Conservation (phyloP, 1,284 basidiomycete genomes). For the Cystobasidium sp. region DNA sequence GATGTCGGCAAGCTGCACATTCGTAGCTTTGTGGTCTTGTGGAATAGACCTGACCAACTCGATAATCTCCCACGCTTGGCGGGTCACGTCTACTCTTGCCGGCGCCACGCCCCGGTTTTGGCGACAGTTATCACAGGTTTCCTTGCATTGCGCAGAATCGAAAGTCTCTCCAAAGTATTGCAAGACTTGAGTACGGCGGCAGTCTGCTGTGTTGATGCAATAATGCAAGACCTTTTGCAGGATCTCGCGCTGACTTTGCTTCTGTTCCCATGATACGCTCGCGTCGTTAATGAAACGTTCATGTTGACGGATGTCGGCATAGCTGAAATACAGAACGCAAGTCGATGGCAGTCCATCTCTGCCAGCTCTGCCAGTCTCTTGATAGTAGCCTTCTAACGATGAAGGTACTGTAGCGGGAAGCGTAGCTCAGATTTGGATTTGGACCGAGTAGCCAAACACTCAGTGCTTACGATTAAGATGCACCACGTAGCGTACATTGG, state of each 20-base stretch:
- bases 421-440: not conserved
- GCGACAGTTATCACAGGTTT: slow-evolving; percentile 74
- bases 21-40: slow-evolving; percentile 57
- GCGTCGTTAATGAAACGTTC: slow-evolving; percentile 64
- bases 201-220: slow-evolving; percentile 80
- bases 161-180: slow-evolving; percentile 72
- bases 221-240: slow-evolving; percentile 70
- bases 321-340: slow-evolving; percentile 70
- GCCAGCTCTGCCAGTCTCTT: slow-evolving; percentile 80
- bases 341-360: slow-evolving; percentile 71
- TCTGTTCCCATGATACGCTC: slow-evolving; percentile 60
- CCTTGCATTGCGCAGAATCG: slow-evolving; percentile 64
- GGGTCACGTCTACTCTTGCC: slow-evolving; percentile 62
- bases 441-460: not conserved
- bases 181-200: slow-evolving; percentile 82
- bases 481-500: slow-evolving; percentile 77
- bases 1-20: slow-evolving; percentile 62
- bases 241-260: slow-evolving; percentile 65
- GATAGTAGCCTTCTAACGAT: slow-evolving; percentile 66
- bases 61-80: slow-evolving; percentile 64
- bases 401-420: slow-evolving; percentile 62
- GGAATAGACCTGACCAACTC: slow-evolving; percentile 54
- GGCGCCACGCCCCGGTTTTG: slow-evolving; percentile 58
- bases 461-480: slow-evolving; percentile 62
- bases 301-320: slow-evolving; percentile 63